Evolutionary conservation across 2,329 filamentous ascomycete species (phyloP).

Genomic region (Teratosphaeria gauchensis): DNA sequence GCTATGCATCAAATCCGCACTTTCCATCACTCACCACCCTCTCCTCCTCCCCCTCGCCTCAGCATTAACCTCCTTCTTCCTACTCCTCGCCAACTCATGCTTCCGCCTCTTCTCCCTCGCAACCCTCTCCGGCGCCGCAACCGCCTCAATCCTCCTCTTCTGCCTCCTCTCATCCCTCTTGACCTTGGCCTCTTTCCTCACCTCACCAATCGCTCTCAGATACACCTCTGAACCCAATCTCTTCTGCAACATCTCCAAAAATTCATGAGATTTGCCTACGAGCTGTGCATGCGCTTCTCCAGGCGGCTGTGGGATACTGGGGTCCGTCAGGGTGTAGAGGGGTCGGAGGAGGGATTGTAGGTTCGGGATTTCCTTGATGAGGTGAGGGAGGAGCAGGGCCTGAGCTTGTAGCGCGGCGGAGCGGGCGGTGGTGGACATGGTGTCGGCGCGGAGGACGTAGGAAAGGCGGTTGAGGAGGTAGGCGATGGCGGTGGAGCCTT

Average conservation of each 20-base stretch:
- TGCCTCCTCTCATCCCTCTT: constrained; percentile 63
- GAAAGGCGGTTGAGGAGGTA: constrained; percentile 74
- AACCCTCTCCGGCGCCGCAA: constrained; percentile 69
- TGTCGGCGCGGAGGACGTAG: constrained; percentile 66
- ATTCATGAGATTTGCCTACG: constrained; percentile 60
- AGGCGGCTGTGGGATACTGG: constrained; percentile 49
- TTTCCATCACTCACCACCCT: constrained; percentile 41
- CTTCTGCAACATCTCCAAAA: constrained; percentile 74
- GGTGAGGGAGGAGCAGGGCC: constrained; percentile 54
- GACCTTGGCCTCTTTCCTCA: constrained; percentile 62
- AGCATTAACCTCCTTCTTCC: constrained; percentile 66
- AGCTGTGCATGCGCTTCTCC: constrained; percentile 57
- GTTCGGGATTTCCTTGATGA: constrained; percentile 48
- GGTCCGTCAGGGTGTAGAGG: constrained; percentile 76
- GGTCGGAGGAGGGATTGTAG: constrained; percentile 57
- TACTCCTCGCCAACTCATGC: constrained; percentile 73
- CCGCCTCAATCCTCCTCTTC: constrained; percentile 84
- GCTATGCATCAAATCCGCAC: background rate
- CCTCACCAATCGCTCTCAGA: constrained; percentile 60
- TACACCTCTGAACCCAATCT: constrained; percentile 75
- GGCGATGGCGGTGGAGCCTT: constrained; percentile 37
- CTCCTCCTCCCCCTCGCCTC: constrained; percentile 64
- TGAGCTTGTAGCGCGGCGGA: constrained; percentile 64
- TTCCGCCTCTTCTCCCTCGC: constrained; percentile 73
- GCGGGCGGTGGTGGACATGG: constrained; percentile 53